A percentile compares a stretch with the other conserved stretches of the same genome.
Evolutionary conservation across 2,329 filamentous ascomycete species (phyloP).

Genomic region (Aspergillus puulaauensis): DNA sequence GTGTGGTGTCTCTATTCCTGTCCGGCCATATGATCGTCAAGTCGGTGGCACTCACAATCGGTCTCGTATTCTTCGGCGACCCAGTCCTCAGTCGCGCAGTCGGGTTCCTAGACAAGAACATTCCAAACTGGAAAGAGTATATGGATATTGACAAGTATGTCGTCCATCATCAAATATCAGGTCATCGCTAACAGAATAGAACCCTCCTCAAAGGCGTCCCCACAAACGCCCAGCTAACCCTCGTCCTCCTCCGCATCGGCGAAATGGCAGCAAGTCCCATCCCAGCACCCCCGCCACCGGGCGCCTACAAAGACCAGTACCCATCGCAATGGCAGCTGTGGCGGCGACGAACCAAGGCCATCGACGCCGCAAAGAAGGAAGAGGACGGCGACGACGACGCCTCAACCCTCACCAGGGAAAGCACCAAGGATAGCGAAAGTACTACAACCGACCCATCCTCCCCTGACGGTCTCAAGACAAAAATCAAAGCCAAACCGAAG

Average conservation of each 20-base stretch:
- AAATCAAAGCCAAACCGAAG: conserved; percentile 35
- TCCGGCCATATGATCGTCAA: conserved; percentile 65
- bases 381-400: neutral
- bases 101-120: conserved; percentile 46
- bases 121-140: conserved; percentile 73
- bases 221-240: conserved; percentile 79
- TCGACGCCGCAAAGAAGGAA: neutral
- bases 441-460: neutral
- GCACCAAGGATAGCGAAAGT: neutral
- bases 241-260: conserved; percentile 78
- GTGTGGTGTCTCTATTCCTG: conserved; percentile 54
- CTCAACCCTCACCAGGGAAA: neutral
- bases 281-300: conserved; percentile 60
- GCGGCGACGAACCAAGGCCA: neutral
- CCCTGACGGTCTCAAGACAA: neutral
- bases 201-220: conserved; percentile 78
- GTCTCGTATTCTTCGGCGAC: conserved; percentile 77
- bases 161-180: neutral
- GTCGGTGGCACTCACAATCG: conserved; percentile 63
- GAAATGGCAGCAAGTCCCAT: conserved; percentile 70
- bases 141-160: conserved; percentile 66
- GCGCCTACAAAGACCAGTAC: neutral
- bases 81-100: conserved; percentile 66
- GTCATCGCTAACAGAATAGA: conserved; percentile 22
- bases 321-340: neutral